These are phyloP conservation scores for Dendrothele bispora DNA, from an alignment of 768 basidiomycete species.

Conservation along the genomic window DNA sequence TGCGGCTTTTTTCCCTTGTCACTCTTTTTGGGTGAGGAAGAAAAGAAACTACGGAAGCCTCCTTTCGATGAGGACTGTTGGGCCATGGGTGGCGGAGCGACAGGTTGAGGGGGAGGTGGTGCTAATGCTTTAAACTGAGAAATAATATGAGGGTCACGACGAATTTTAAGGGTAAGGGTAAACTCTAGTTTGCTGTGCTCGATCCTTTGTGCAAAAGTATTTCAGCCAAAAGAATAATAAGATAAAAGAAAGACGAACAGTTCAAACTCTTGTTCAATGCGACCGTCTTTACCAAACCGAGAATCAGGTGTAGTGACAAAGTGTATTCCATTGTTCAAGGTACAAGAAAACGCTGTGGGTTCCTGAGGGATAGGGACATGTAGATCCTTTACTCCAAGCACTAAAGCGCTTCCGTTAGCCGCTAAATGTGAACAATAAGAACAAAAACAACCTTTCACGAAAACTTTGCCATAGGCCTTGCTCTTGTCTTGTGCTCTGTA, in stretches of 20 bases:
- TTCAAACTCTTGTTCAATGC: conserved; percentile 88
- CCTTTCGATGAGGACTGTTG: conserved; percentile 49
- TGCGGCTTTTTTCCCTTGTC: conserved; percentile 40
- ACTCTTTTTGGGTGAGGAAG: conserved; percentile 69
- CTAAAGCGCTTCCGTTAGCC: conserved; percentile 38
- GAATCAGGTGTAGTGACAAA: conserved; percentile 89
- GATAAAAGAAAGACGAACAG: conserved; percentile 51
- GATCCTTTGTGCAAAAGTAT: conserved; percentile 55
- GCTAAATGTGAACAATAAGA: not conserved
- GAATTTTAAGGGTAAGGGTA: conserved; percentile 84
- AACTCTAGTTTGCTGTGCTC: conserved; percentile 96
- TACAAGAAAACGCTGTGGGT: conserved; percentile 75
- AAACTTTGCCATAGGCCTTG: conserved; percentile 89
- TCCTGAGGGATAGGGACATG: conserved; percentile 78
- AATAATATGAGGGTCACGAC: conserved; percentile 82
- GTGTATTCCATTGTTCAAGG: conserved; percentile 95
- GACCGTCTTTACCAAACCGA: conserved; percentile 53
- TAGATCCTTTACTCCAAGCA: conserved; percentile 72
- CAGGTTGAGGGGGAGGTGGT: conserved; percentile 47
- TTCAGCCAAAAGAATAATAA: not conserved
- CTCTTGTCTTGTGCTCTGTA: conserved; percentile 77
- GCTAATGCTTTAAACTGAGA: conserved; percentile 70
- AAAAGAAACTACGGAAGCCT: conserved; percentile 76
- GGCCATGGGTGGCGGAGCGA: conserved; percentile 37
- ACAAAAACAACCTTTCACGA: conserved; percentile 73